Evolutionary conservation across 148 eudicot species (phyloP).

Genomic region (Agrostemma githago): DNA sequence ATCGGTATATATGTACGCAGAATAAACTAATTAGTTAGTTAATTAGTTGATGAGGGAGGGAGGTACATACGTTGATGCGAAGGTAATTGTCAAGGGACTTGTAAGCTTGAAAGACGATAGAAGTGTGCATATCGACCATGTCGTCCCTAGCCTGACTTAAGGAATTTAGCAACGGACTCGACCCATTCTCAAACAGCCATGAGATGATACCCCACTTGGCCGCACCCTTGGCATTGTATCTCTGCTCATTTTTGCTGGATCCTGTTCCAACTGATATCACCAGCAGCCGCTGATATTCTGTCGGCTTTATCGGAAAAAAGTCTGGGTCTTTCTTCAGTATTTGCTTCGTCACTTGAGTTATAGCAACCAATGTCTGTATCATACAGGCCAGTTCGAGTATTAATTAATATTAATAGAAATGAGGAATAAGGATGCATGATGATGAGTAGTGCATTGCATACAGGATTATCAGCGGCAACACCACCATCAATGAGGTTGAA

Average conservation of each 20-base stretch:
- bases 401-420: too few species aligned
- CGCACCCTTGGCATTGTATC: slow-evolving; percentile 36
- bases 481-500: slow-evolving; percentile 73
- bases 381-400: background rate
- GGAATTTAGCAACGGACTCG: slow-evolving; percentile 35
- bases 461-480: slow-evolving; percentile 63
- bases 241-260: slow-evolving; percentile 22
- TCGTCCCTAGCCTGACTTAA: slow-evolving; percentile 34
- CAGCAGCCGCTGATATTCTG: slow-evolving; percentile 33
- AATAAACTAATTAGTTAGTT: too few species aligned
- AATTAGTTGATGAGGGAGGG: too few species aligned
- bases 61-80: slow-evolving; percentile 46
- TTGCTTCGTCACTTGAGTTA: slow-evolving; percentile 49
- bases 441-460: slow-evolving; percentile 1
- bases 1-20: too few species aligned
- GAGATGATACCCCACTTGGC: slow-evolving; percentile 52
- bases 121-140: slow-evolving; percentile 41
- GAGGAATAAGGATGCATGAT: too few species aligned
- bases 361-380: slow-evolving; percentile 42
- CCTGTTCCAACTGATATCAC: slow-evolving; percentile 61
- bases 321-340: slow-evolving; percentile 24
- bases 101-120: slow-evolving; percentile 43
- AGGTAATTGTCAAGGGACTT: slow-evolving; percentile 41
- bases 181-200: slow-evolving; percentile 41
- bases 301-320: slow-evolving; percentile 36